A percentile compares a stretch with the other conserved stretches of the same genome.
Conservation (phyloP, 1,284 basidiomycete genomes). For the Thelephora terrestris region DNA sequence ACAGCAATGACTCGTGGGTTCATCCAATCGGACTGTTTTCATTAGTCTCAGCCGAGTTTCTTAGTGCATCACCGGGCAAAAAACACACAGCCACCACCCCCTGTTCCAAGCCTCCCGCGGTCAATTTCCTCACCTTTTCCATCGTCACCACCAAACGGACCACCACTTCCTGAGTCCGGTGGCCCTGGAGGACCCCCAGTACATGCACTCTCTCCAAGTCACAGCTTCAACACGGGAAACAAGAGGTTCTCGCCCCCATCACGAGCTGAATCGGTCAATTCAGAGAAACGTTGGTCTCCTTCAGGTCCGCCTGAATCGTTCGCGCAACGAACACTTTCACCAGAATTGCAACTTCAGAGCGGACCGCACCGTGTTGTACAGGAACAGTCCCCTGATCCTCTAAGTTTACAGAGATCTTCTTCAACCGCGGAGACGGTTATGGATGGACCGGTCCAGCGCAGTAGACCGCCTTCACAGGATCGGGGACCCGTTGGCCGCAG, state of each 20-base stretch:
- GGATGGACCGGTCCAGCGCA: background rate
- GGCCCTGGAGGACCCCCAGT: slow-evolving; percentile 12
- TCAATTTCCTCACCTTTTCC: slow-evolving; percentile 13
- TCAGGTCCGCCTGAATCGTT: slow-evolving; percentile 16
- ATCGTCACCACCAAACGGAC: slow-evolving; percentile 9
- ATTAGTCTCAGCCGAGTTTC: background rate
- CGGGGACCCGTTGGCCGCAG: slow-evolving; percentile 2
- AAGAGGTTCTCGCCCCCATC: slow-evolving; percentile 2
- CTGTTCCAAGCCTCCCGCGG: slow-evolving; percentile 17
- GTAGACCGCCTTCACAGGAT: background rate
- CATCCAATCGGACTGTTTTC: background rate
- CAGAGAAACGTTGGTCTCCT: slow-evolving; percentile 10
- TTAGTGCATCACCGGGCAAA: background rate
- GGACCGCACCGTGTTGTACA: slow-evolving; percentile 14
- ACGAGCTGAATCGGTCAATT: slow-evolving; percentile 7
- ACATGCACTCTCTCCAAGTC: slow-evolving; percentile 16
- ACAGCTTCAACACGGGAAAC: background rate
- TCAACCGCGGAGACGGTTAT: slow-evolving; percentile 7
- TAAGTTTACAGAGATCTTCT: slow-evolving; percentile 6
- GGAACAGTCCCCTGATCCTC: slow-evolving; percentile 9
- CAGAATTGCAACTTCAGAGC: slow-evolving; percentile 16
- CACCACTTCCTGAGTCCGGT: background rate
- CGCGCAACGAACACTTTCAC: slow-evolving; percentile 19
- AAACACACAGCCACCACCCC: slow-evolving; percentile 41
- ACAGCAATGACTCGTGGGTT: slow-evolving; percentile 66